Conservation (phyloP, 1,284 basidiomycete species). For the Peniophora sp. region DNA sequence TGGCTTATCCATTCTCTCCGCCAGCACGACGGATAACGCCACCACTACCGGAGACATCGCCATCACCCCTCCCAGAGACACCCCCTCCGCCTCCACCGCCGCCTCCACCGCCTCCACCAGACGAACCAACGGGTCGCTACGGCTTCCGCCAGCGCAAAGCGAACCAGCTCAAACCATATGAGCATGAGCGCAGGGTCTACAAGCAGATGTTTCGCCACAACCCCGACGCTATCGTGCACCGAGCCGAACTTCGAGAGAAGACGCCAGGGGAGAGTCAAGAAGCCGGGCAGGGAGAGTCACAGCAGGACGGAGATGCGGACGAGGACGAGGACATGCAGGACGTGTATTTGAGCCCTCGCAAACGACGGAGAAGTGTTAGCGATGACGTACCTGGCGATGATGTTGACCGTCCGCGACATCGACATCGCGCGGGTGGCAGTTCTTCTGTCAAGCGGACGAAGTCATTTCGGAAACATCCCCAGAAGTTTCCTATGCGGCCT, state of each 20-base stretch:
- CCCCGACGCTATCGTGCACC: background rate
- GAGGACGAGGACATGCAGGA: background rate
- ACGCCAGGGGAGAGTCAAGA: background rate
- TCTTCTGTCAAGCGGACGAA: too few relatives aligned
- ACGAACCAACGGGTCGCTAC: background rate
- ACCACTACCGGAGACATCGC: too few relatives aligned
- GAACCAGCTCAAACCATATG: background rate
- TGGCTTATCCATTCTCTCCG: too few relatives aligned
- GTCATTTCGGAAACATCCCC: too few relatives aligned
- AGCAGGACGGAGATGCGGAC: background rate
- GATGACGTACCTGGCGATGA: background rate
- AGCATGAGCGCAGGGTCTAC: background rate
- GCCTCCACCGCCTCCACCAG: background rate
- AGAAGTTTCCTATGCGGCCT: too few relatives aligned
- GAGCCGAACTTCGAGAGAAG: background rate
- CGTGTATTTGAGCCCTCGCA: background rate
- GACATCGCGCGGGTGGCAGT: too few relatives aligned
- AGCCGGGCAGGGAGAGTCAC: background rate
- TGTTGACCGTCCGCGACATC: background rate
- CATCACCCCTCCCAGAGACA: too few relatives aligned
- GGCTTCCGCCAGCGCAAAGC: background rate
- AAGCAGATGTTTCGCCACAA: background rate
- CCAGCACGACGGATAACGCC: too few relatives aligned
- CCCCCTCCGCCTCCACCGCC: background rate
- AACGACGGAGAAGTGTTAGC: background rate